A percentile compares a stretch with the other conserved stretches of the same genome.
These are phyloP conservation scores for Periconia macrospinosa DNA, from an alignment of 2,329 filamentous ascomycete genomes.

Conservation along the genomic window DNA sequence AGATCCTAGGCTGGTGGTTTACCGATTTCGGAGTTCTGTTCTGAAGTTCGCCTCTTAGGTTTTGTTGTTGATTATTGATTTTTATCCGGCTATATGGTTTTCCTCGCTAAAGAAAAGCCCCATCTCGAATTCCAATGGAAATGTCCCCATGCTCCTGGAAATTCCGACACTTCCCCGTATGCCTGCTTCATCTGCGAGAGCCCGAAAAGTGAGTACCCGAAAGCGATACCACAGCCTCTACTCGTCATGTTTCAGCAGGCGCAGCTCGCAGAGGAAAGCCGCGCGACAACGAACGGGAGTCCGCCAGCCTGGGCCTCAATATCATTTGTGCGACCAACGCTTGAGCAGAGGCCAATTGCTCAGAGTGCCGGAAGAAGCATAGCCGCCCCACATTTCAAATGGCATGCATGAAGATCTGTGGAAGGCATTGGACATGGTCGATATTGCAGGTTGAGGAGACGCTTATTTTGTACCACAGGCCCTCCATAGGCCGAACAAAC, in stretches of 20 bases:
- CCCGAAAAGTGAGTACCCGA: constrained; percentile 17
- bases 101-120: no score
- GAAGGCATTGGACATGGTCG: constrained; percentile 10
- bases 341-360: not conserved
- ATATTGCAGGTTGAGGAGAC: constrained; percentile 1
- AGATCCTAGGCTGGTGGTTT: not conserved
- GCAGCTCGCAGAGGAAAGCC: constrained; percentile 10
- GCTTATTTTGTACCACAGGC: constrained; percentile 4
- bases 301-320: constrained; percentile 9
- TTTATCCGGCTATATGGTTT: no score
- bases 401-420: constrained; percentile 13
- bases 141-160: not conserved
- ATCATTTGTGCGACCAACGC: constrained; percentile 15
- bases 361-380: constrained; percentile 4
- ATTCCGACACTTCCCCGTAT: not conserved
- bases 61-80: not conserved
- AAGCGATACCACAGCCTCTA: not conserved
- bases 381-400: constrained; percentile 10
- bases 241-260: constrained; percentile 15
- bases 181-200: not conserved
- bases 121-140: no score
- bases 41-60: not conserved
- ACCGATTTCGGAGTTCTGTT: not conserved
- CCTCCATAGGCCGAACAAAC: constrained; percentile 12
- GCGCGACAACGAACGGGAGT: constrained; percentile 8